These are phyloP conservation scores for Colletotrichum phormii DNA, from an alignment of 2,329 filamentous ascomycete species.

Conservation along the genomic window DNA sequence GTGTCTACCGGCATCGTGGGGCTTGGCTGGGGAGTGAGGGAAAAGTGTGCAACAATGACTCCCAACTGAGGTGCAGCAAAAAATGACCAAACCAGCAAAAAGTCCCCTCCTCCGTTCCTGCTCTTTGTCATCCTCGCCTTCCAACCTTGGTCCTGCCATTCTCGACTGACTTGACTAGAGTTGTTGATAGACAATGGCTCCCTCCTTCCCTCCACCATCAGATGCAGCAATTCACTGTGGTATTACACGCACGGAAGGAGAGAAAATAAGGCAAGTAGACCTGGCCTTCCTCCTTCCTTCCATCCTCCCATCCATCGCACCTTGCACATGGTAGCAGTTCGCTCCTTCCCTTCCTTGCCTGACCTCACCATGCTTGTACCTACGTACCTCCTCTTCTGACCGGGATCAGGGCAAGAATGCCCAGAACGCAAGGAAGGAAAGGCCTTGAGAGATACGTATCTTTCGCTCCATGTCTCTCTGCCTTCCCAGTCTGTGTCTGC, in stretches of 20 bases:
- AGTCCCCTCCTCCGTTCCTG: neutral
- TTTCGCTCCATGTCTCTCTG: neutral
- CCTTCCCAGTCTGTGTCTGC: neutral
- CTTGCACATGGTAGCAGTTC: neutral
- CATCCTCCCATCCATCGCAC: neutral
- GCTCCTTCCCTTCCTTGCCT: neutral
- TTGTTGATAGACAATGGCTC: neutral
- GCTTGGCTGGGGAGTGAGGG: neutral
- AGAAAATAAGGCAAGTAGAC: neutral
- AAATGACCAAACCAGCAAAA: neutral
- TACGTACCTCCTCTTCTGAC: neutral
- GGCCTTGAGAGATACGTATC: slow-evolving; percentile 3
- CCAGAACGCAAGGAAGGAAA: slow-evolving; percentile 1
- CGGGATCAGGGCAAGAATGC: neutral
- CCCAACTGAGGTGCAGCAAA: neutral
- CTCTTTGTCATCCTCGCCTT: neutral
- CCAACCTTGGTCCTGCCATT: neutral
- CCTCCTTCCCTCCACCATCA: neutral
- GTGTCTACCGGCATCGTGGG: neutral
- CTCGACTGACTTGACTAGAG: neutral
- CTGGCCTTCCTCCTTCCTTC: neutral
- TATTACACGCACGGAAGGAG: neutral
- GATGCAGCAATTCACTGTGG: neutral
- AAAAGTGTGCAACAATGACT: neutral
- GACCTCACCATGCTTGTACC: neutral